Base-by-base conservation (phyloP, 2,329 filamentous ascomycete species). In the Phialemoniopsis sp. region DNA sequence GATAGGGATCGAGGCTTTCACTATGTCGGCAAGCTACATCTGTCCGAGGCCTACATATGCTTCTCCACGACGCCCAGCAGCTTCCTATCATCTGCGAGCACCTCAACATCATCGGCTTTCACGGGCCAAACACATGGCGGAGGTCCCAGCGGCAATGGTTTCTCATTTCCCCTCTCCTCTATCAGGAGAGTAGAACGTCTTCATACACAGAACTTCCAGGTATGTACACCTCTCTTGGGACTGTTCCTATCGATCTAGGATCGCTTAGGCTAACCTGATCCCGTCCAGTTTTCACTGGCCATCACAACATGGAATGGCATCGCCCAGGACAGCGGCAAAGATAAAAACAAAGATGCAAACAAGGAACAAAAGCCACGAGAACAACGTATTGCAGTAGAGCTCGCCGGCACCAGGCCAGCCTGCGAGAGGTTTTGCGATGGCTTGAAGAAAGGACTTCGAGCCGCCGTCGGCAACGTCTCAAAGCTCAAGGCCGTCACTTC, bases 341-440 rank as follows among this genome's bases (percentile, higher is more conserved):
- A 79, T 14, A 68, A 66, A 39, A 55, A 59, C 46, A 68, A 68
- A 48, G 63, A 63, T 18, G 52, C 56, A 13, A 50, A 52, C 10
- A 56, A 54, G 37, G 64, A 71, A 13, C 62, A 60, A 45, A 69
- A 63, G 39, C 63, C 69, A 12, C 64, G 68, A 39, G 86, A 89
- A 46, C 93, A 96, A 58, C 87, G 89, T 55, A 85, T 98, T 49
- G 95, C 89, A 2, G 78, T 98, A 44, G 88, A 95, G 62, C 80
- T 98, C 36, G 88, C 89, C 19, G 91, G 90, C 19, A 93, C 86
- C 56, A 81, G 91, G 40, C 87, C 85, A 56, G 82, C 87, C 35
- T 97, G 91, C 60, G 93, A 98, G 64, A 77, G 89, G 39, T 98
- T 98, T 66, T 98, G 93, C 60, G 93, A 98, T 66, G 89, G 87